Evolutionary conservation across 345 rosid species (phyloP), one percentile per base, ranked within the genome.

Genomic region (Citrus trifoliata): DNA sequence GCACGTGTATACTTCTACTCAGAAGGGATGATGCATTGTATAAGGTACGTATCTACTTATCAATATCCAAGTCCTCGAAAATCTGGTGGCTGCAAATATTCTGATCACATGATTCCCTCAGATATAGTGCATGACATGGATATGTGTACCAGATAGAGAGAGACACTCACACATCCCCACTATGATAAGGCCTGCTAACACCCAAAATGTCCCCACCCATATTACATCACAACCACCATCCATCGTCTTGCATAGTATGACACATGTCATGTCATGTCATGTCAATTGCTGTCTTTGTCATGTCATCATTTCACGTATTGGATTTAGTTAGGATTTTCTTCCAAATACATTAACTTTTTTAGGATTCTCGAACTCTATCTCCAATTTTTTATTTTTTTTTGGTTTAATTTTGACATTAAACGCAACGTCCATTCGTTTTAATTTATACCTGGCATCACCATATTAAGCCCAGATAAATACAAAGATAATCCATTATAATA

Each of bases 211-310:
- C 80, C 83, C 80, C 71, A 76, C 72, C 7, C 19, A 72, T 25
- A 70, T 76, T 76, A 60, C 86, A 83, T 78, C 88, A 74, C 79
- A 79, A 81, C 78, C 75, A 67, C 66, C 78, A 68, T 32, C 78
- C 83, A 81, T 83, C 76, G 28, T 33, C 19, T 19, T 51, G 51
- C 51, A 46, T 13, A 46, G 16, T 3, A 42, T 46, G 51, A 46
- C 51, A 13, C 51, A 46, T 46, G 51, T 46, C 51, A 0, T 42
- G 46, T 40, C 70, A 40, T 73, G 76, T 77, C 87, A 79, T 64
- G n/a, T 78, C 85, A 68, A 68, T 0, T 76, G 25, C 33, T 28
- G 19, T 76, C 80, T 32, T 32, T 65, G 53, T 71, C 71, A 35
- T 40, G 28, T 70, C 25, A 73, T 66, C 58, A 38, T 33, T 30